phyloP scores from a whole-genome alignment of 768 basidiomycete genomes.

The Lactifluus piperatus region DNA sequence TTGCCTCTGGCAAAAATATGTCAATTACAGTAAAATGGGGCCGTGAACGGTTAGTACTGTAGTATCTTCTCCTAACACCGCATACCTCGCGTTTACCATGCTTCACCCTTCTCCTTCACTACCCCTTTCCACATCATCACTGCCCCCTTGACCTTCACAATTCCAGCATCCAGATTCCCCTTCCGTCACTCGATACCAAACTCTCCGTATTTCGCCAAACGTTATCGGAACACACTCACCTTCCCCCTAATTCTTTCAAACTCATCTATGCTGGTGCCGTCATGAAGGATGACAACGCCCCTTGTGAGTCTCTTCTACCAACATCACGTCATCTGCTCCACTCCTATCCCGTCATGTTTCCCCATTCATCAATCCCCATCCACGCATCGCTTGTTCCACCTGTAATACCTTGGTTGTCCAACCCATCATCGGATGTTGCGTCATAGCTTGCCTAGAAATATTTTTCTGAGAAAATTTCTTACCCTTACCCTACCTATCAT shows the following conservation, averaged over 20 bases:
- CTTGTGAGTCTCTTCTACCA: constrained; percentile 36
- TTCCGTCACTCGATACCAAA: constrained; percentile 50
- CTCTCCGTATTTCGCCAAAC: constrained; percentile 49
- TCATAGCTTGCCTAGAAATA: neutral
- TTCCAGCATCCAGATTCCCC: constrained; percentile 39
- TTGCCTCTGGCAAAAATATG: constrained; percentile 13
- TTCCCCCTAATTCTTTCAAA: constrained; percentile 66
- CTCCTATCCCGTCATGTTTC: constrained; percentile 16
- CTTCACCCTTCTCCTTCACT: neutral
- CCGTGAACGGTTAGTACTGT: constrained; percentile 32
- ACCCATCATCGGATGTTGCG: constrained; percentile 9
- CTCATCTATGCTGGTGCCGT: constrained; percentile 86
- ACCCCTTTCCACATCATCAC: neutral
- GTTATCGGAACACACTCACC: constrained; percentile 66
- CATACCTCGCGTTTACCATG: constrained; percentile 9
- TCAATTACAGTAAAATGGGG: constrained; percentile 38
- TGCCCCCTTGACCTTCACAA: neutral
- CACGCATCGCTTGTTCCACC: neutral
- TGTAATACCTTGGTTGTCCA: neutral
- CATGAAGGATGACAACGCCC: constrained; percentile 72
- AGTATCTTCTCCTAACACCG: neutral
- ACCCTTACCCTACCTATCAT: constrained; percentile 12
- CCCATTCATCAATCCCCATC: constrained; percentile 1
- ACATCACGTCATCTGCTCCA: constrained; percentile 8
- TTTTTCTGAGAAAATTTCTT: neutral